These are phyloP conservation scores for Myrica gale DNA, from an alignment of 306 rosid genomes.

Conservation along the genomic window DNA sequence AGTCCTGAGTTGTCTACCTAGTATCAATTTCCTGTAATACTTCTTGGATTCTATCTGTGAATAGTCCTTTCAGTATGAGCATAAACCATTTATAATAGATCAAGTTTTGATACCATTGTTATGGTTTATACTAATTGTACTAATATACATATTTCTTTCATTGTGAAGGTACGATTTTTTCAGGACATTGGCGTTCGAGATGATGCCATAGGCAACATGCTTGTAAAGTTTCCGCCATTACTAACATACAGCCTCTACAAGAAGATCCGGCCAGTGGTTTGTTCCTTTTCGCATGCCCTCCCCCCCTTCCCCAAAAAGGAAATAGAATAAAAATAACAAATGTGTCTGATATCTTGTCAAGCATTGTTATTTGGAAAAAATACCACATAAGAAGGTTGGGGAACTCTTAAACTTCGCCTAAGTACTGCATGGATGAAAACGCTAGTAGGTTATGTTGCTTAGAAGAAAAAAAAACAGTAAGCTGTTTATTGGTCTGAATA, in stretches of 20 bases:
- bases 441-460: slow-evolving; percentile 6
- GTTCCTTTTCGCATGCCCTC: slow-evolving; percentile 38
- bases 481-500: not conserved
- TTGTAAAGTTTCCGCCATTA: slow-evolving; percentile 80
- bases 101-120: slow-evolving; percentile 17
- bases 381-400: slow-evolving; percentile 1
- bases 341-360: not conserved
- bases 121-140: slow-evolving; percentile 16
- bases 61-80: slow-evolving; percentile 7
- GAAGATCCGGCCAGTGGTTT: slow-evolving; percentile 88
- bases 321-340: not conserved
- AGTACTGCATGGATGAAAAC: slow-evolving; percentile 6
- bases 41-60: slow-evolving; percentile 3
- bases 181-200: slow-evolving; percentile 71
- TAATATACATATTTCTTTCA: slow-evolving; percentile 24
- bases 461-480: not conserved
- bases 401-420: not conserved
- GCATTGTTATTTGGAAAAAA: not conserved
- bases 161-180: slow-evolving; percentile 68
- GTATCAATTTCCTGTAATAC: slow-evolving; percentile 13
- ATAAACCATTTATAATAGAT: not conserved
- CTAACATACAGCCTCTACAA: slow-evolving; percentile 82
- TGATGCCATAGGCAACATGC: slow-evolving; percentile 89
- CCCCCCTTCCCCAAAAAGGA: not conserved
- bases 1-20: slow-evolving; percentile 2